Conservation (phyloP, 2,329 filamentous ascomycete species). For the Paecilomyces formosus region DNA sequence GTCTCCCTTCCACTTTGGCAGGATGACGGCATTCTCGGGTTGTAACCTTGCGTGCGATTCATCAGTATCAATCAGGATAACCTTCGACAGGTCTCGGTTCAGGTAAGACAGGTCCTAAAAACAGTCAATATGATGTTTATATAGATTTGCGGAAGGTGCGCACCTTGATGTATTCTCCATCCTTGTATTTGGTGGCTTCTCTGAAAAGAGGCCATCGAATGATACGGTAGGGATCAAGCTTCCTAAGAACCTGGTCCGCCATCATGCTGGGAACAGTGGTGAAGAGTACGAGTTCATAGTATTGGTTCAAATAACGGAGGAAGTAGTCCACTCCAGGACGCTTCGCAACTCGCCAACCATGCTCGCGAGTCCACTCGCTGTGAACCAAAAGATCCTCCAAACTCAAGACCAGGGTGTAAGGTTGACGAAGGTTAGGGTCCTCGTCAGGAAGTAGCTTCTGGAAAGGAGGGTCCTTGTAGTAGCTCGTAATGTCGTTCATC, state of each 20-base stretch:
- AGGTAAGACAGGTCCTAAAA: slow-evolving; percentile 87
- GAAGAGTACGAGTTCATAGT: slow-evolving; percentile 96
- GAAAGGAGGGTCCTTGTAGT: slow-evolving; percentile 95
- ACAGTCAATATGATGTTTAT: slow-evolving; percentile 1
- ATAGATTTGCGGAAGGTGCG: slow-evolving; percentile 12
- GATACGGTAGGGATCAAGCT: slow-evolving; percentile 90
- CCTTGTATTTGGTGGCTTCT: slow-evolving; percentile 94
- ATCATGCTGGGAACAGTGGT: slow-evolving; percentile 78
- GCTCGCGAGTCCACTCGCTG: slow-evolving; percentile 87
- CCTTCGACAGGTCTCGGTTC: slow-evolving; percentile 91
- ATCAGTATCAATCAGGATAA: slow-evolving; percentile 88
- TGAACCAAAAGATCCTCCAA: slow-evolving; percentile 91
- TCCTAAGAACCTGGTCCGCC: slow-evolving; percentile 81
- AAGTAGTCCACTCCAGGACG: slow-evolving; percentile 96
- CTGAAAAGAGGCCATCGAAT: slow-evolving; percentile 92
- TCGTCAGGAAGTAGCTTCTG: slow-evolving; percentile 73
- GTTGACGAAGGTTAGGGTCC: slow-evolving; percentile 71
- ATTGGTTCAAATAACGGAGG: slow-evolving; percentile 89
- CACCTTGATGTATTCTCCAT: slow-evolving; percentile 94
- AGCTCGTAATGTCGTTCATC: slow-evolving; percentile 67
- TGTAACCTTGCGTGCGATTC: slow-evolving; percentile 74
- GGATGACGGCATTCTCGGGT: slow-evolving; percentile 90
- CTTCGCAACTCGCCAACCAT: slow-evolving; percentile 94
- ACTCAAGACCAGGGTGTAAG: slow-evolving; percentile 87
- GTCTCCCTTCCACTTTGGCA: slow-evolving; percentile 85